Evolutionary conservation across 2,329 filamentous ascomycete species (phyloP).

Genomic region (Blastomyces gilchristii): DNA sequence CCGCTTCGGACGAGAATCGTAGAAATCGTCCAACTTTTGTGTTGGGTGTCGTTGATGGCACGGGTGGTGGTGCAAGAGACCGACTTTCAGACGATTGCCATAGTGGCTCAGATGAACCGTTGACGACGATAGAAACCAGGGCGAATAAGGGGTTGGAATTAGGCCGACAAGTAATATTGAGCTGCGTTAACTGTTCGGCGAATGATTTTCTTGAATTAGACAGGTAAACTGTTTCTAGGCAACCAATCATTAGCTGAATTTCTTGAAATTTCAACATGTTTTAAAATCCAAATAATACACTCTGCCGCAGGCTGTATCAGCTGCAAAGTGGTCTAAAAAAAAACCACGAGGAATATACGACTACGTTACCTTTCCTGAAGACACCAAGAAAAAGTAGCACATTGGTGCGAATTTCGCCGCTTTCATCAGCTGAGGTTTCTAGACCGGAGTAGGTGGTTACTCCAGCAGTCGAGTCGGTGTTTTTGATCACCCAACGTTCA

Average conservation of each 20-base stretch:
- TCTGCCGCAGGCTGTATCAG: neutral
- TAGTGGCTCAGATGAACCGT: slow-evolving; percentile 29
- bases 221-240: slow-evolving; percentile 39
- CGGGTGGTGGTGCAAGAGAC: slow-evolving; percentile 23
- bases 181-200: slow-evolving; percentile 42
- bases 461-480: slow-evolving; percentile 21
- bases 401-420: slow-evolving; percentile 39
- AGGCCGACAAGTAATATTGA: slow-evolving; percentile 37
- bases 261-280: neutral
- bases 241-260: slow-evolving; percentile 13
- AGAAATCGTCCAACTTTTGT: slow-evolving; percentile 25
- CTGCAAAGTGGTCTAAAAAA: neutral
- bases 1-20: slow-evolving; percentile 35
- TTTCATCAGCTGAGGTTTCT: slow-evolving; percentile 29
- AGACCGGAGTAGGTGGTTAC: slow-evolving; percentile 18
- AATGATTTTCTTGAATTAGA: slow-evolving; percentile 45
- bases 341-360: neutral
- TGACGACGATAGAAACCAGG: slow-evolving; percentile 43
- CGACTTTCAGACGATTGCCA: slow-evolving; percentile 10
- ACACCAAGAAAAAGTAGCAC: slow-evolving; percentile 40
- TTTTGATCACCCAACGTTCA: slow-evolving; percentile 36
- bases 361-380: slow-evolving; percentile 43
- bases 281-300: no score
- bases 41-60: slow-evolving; percentile 21
- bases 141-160: slow-evolving; percentile 45